Conservation (phyloP, 2,329 filamentous ascomycete genomes). For the Aspergillus puulaauensis region DNA sequence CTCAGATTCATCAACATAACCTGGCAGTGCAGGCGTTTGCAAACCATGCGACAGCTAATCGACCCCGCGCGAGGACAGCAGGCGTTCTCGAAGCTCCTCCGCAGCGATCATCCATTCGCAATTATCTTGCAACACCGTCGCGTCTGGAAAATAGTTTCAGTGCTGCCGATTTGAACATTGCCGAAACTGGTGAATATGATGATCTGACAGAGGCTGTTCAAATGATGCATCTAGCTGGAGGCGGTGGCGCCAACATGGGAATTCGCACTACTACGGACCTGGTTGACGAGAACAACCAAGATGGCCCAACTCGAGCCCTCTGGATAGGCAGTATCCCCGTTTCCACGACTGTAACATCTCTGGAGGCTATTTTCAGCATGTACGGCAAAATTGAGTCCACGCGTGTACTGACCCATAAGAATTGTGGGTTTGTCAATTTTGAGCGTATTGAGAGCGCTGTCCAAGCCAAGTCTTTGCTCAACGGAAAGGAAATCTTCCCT, state of each 20-base stretch:
- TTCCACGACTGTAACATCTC: slow-evolving; percentile 90
- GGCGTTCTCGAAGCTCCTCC: slow-evolving; percentile 81
- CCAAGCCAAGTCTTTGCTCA: slow-evolving; percentile 80
- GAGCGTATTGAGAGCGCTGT: slow-evolving; percentile 88
- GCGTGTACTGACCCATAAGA: slow-evolving; percentile 94
- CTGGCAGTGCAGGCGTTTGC: slow-evolving; percentile 90
- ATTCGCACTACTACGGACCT: slow-evolving; percentile 65
- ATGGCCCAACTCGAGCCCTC: slow-evolving; percentile 86
- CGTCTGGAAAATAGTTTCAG: slow-evolving; percentile 75
- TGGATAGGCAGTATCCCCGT: slow-evolving; percentile 98
- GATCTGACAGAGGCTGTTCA: slow-evolving; percentile 80
- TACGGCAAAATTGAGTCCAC: slow-evolving; percentile 90
- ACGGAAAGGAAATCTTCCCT: slow-evolving; percentile 97
- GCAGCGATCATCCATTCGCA: slow-evolving; percentile 63
- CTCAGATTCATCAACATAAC: slow-evolving; percentile 82
- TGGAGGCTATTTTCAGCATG: slow-evolving; percentile 93
- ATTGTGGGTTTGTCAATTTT: slow-evolving; percentile 98
- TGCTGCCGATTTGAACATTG: slow-evolving; percentile 70
- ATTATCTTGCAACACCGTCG: slow-evolving; percentile 74
- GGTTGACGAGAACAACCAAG: slow-evolving; percentile 74
- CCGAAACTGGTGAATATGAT: slow-evolving; percentile 76
- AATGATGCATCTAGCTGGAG: slow-evolving; percentile 64
- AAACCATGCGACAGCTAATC: slow-evolving; percentile 74
- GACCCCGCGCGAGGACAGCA: slow-evolving; percentile 86
- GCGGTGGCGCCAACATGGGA: slow-evolving; percentile 52